Conservation (phyloP, 176 grass and related monocot species). For the Zoysia pacifica region DNA sequence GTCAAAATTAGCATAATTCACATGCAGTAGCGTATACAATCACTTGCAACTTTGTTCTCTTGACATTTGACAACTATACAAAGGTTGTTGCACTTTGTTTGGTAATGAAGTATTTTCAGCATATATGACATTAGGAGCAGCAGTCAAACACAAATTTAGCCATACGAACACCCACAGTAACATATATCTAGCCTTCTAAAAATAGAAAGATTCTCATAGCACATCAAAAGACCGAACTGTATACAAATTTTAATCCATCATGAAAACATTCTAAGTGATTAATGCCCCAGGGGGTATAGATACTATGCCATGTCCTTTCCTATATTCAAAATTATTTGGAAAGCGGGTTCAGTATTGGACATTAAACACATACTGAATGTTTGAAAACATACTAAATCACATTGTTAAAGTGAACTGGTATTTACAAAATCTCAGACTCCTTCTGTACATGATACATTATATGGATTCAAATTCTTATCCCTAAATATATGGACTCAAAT, state of each 20-base stretch:
- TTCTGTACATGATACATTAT: neutral
- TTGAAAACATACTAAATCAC: neutral
- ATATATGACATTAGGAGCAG: too few species aligned
- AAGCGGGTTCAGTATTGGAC: neutral
- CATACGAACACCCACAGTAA: neutral
- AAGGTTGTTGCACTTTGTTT: constrained; percentile 10
- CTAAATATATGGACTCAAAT: neutral
- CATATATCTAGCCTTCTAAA: constrained; percentile 4
- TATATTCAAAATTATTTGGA: neutral
- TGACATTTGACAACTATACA: neutral
- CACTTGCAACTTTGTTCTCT: neutral
- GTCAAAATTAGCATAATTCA: constrained; percentile 22
- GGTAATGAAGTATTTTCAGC: neutral
- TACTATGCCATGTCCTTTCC: neutral
- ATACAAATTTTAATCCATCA: constrained; percentile 9
- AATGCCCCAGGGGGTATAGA: neutral
- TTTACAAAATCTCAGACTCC: neutral
- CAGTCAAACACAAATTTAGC: too few species aligned
- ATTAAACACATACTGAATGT: neutral
- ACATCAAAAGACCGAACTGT: constrained; percentile 14
- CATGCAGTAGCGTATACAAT: neutral
- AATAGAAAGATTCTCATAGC: neutral
- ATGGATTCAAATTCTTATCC: neutral
- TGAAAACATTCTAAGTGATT: constrained; percentile 6
- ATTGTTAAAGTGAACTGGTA: neutral